These are phyloP conservation scores for Fusarium pseudocircinatum DNA, from an alignment of 2,329 filamentous ascomycete species.

Conservation along the genomic window DNA sequence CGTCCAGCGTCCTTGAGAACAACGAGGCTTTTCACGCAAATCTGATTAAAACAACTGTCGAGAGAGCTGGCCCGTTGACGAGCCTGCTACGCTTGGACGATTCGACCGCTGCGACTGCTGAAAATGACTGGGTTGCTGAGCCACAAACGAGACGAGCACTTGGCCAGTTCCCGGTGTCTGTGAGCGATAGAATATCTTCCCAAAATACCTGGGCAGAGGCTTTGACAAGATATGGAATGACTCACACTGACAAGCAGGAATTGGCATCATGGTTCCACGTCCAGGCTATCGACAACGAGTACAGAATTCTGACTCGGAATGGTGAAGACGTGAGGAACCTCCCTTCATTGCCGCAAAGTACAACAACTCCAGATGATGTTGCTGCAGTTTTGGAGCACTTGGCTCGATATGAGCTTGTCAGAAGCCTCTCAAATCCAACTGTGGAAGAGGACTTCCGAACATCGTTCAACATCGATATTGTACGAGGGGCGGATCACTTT, in stretches of 20 bases:
- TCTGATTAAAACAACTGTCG: background rate
- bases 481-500: background rate
- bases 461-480: background rate
- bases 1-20: background rate
- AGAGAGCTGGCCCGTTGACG: background rate
- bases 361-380: background rate
- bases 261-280: background rate
- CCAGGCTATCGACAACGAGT: background rate
- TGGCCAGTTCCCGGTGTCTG: background rate
- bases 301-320: background rate
- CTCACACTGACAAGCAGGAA: background rate
- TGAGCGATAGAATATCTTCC: background rate
- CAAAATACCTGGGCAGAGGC: background rate
- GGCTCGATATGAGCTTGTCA: background rate
- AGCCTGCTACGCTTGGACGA: background rate
- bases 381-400: background rate
- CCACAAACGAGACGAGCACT: background rate
- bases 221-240: background rate
- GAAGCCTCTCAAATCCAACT: background rate
- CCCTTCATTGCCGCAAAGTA: background rate
- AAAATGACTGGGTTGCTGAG: background rate
- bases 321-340: background rate
- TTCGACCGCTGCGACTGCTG: accelerated
- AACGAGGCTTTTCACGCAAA: background rate
- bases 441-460: background rate